Evolutionary conservation across 2,329 filamentous ascomycete genomes (phyloP).

Genomic region (Penicillium fuscoglaucum): DNA sequence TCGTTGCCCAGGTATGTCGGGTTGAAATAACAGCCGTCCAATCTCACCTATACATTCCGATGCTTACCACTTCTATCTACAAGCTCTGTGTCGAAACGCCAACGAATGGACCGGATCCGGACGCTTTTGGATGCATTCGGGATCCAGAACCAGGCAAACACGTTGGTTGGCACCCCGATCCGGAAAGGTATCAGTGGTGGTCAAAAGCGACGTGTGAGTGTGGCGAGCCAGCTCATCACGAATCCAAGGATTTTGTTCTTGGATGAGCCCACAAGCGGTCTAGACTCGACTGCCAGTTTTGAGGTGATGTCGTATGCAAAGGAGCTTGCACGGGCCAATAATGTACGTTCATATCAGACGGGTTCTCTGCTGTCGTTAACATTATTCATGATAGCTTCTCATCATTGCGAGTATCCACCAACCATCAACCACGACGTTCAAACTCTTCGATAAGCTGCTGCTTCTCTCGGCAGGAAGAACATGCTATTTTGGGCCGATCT

Average conservation of each 20-base stretch:
- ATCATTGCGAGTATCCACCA: slow-evolving; percentile 84
- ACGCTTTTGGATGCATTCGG: slow-evolving; percentile 71
- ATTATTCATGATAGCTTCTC: slow-evolving; percentile 57
- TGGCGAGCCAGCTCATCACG: slow-evolving; percentile 79
- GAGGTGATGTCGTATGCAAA: slow-evolving; percentile 76
- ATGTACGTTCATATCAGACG: slow-evolving; percentile 46
- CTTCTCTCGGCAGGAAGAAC: slow-evolving; percentile 70
- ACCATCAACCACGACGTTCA: slow-evolving; percentile 75
- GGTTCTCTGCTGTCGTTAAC: slow-evolving; percentile 6
- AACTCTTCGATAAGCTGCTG: slow-evolving; percentile 76
- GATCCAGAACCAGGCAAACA: slow-evolving; percentile 66
- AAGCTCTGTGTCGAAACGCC: slow-evolving; percentile 54
- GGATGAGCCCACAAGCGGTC: slow-evolving; percentile 79
- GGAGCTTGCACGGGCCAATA: slow-evolving; percentile 64
- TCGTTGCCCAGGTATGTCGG: slow-evolving; percentile 54
- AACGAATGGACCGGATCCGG: slow-evolving; percentile 64
- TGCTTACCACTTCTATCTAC: slow-evolving; percentile 7
- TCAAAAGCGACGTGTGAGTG: slow-evolving; percentile 77
- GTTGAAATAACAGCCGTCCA: neutral
- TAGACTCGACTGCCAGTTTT: slow-evolving; percentile 74
- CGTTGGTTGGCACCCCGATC: slow-evolving; percentile 77
- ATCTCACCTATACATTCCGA: neutral
- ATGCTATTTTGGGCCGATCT: slow-evolving; percentile 70
- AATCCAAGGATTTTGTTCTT: slow-evolving; percentile 78
- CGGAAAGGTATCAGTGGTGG: slow-evolving; percentile 81